These are phyloP conservation scores for Phytopythium mirpurense DNA, from an alignment of 352 stramenopile species.

Conservation along the genomic window DNA sequence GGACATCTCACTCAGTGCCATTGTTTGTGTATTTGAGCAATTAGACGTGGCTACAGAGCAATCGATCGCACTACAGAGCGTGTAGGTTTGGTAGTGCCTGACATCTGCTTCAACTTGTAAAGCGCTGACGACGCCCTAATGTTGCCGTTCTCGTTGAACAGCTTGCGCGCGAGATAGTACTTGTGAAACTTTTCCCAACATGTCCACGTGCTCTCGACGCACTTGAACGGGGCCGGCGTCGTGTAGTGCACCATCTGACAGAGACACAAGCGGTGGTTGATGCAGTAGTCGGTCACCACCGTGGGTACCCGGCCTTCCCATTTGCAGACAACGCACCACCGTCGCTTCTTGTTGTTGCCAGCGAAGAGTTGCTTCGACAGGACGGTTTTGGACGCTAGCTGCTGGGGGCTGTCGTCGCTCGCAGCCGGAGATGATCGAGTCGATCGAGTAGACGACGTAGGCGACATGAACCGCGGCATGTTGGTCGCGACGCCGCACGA, in stretches of 20 bases:
- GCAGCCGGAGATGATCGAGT: background rate
- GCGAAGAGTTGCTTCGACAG: slow-evolving; percentile 12
- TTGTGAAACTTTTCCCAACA: slow-evolving; percentile 8
- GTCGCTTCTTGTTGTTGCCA: slow-evolving; percentile 2
- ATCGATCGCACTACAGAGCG: no score
- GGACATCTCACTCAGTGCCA: no score
- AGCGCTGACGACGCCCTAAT: background rate
- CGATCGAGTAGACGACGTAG: no score
- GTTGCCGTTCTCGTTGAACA: slow-evolving; percentile 7
- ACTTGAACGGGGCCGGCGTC: slow-evolving; percentile 8
- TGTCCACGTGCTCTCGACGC: background rate
- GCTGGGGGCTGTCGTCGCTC: background rate
- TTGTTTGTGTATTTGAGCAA: no score
- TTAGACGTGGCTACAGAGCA: no score
- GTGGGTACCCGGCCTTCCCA: slow-evolving; percentile 11
- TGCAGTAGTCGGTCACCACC: slow-evolving; percentile 14
- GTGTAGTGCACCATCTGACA: slow-evolving; percentile 10
- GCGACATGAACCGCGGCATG: no score
- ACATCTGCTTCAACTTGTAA: background rate
- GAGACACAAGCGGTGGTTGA: slow-evolving; percentile 10
- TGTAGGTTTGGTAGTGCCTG: no score
- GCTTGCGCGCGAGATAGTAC: background rate
- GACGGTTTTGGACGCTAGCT: slow-evolving; percentile 1
- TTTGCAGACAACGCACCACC: slow-evolving; percentile 11
- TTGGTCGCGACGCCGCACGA: no score